Base-by-base conservation (phyloP, 495 filamentous ascomycete species). In the Bacidia gigantensis region DNA sequence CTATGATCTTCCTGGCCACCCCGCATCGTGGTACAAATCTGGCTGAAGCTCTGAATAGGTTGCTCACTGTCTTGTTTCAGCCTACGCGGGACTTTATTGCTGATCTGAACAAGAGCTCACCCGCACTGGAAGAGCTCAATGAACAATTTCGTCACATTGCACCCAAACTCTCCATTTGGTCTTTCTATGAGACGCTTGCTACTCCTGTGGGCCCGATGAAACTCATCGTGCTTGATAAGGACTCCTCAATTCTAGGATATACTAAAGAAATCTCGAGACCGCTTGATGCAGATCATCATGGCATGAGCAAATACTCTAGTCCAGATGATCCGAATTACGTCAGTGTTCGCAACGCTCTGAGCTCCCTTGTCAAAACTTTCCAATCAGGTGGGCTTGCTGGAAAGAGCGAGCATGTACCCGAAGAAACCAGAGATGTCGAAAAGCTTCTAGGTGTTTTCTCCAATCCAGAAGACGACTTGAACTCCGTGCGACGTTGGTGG, bases 151-250 rank as follows among this genome's bases (percentile, higher is more conserved):
- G 70, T 0, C 61, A 69, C 26, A 40, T 68, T 21, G 63, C 69
- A 11, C 58, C 52, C n/a, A 62, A 59, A 14, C 23, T 75, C 0
- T 40, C 61, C 0, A 63, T 77, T 2, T 50, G 62, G 26, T 74
- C 74, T 12, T 77, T 78, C 54, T 78, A 74, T 43, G 73, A 78
- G 50, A 73, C 66, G 3, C 54, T 47, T 5, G 56, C 54, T 23
- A 74, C 72, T 10, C 32, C 57, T 11, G 39, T 58, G 17, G 53
- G 53, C 11, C 17, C 22, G 20, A 56, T 52, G 26, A 41, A 46
- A n/a, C 21, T 38, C 3, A 18, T 52, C 21, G 38, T 57, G 11
- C 44, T 57, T 55, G 46, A 58, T 11, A 60, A 62, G 38, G 58
- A 56, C 3, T 73, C 72, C 0, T 65, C 72, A 2, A 53, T 65